A percentile compares a stretch with the other conserved stretches of the same genome.
These are phyloP conservation scores for Beta lomatogona DNA, from an alignment of 179 eudicot species.

Conservation along the genomic window DNA sequence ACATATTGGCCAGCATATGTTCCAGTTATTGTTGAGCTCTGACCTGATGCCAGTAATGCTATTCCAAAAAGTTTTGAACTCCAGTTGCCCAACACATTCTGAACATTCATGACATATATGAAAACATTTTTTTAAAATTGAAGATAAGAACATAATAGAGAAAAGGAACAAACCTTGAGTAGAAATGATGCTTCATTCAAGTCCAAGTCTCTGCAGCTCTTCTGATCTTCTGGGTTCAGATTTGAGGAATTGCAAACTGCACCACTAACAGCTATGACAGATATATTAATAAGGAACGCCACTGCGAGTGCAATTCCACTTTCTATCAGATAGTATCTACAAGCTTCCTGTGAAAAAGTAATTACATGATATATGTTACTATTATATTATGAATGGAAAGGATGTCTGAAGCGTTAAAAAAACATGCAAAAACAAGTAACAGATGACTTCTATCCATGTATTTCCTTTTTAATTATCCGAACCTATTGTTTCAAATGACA, in stretches of 20 bases:
- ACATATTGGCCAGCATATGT: conserved; percentile 99
- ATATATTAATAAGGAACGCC: conserved; percentile 87
- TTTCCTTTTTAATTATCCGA: neutral
- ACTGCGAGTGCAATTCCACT: conserved; percentile 81
- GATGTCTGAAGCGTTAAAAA: conserved; percentile 3
- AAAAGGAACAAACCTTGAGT: conserved; percentile 54
- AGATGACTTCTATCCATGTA: neutral
- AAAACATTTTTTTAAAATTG: too few relatives aligned
- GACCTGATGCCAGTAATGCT: conserved; percentile 97
- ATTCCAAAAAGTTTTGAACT: conserved; percentile 93
- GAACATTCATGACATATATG: neutral
- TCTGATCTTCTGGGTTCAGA: conserved; percentile 58
- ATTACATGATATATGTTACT: conserved; percentile 4
- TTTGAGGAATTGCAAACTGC: conserved; percentile 77
- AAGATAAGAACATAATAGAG: neutral
- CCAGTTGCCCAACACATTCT: conserved; percentile 97
- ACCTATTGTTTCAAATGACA: neutral
- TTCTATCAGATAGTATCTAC: conserved; percentile 88
- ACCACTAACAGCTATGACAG: conserved; percentile 91
- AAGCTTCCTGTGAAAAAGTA: conserved; percentile 68
- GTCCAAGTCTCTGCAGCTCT: conserved; percentile 80
- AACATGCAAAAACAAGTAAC: neutral
- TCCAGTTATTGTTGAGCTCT: conserved; percentile 99
- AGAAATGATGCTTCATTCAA: conserved; percentile 88
- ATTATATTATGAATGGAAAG: neutral